Conservation (phyloP, 139 green algal genomes). For the Coccomyxa sp. region DNA sequence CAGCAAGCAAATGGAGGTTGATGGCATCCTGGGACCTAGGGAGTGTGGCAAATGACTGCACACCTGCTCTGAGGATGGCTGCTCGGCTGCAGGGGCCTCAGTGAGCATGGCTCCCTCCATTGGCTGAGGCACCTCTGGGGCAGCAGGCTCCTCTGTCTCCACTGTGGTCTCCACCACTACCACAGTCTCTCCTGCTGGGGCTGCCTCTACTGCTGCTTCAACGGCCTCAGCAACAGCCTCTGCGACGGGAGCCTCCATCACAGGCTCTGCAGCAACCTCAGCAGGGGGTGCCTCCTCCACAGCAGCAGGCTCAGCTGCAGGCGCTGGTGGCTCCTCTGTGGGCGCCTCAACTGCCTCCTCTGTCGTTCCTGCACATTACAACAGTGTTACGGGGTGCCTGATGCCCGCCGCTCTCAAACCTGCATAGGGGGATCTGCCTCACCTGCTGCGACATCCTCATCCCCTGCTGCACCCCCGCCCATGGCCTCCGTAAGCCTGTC, state of each 20-base stretch:
- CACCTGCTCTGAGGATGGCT: not conserved
- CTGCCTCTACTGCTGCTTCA: not conserved
- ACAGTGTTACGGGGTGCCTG: too few species aligned
- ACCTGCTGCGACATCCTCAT: not conserved
- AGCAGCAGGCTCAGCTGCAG: not conserved
- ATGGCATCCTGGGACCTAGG: too few species aligned
- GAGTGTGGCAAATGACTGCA: not conserved
- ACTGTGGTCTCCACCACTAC: not conserved
- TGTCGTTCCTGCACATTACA: too few species aligned
- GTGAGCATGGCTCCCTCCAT: not conserved
- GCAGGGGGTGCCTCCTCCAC: not conserved
- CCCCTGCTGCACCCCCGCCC: not conserved
- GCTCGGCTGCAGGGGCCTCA: not conserved
- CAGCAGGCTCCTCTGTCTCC: not conserved
- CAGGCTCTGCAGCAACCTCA: not conserved
- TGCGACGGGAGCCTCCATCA: not conserved
- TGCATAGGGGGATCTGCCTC: too few species aligned
- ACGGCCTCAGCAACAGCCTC: not conserved
- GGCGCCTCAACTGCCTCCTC: too few species aligned
- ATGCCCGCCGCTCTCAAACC: not conserved
- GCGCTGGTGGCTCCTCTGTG: not conserved
- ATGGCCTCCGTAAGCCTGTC: slow-evolving; percentile 4
- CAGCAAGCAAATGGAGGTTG: too few species aligned
- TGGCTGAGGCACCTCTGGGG: not conserved
- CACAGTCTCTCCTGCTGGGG: not conserved